phyloP scores from a whole-genome alignment of 768 basidiomycete species.

The Pseudohyphozyma bogoriensis region DNA sequence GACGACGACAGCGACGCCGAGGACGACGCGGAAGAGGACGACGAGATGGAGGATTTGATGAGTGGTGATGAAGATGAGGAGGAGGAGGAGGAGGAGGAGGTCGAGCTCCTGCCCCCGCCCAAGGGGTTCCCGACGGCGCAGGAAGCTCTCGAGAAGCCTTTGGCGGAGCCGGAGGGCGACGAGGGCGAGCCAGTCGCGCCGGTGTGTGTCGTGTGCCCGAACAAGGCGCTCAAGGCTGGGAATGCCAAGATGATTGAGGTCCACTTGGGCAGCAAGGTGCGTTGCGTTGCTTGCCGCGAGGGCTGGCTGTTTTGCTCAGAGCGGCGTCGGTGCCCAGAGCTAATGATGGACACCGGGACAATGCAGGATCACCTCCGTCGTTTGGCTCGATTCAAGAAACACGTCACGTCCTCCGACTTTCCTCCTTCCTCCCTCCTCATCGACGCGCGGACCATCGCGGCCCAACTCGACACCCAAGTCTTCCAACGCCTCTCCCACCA shows the following conservation, averaged over 20 bases:
- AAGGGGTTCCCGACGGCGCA: conserved; percentile 16
- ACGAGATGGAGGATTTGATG: not conserved
- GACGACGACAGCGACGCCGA: not conserved
- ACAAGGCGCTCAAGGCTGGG: conserved; percentile 24
- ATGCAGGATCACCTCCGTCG: conserved; percentile 26
- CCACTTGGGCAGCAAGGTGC: conserved; percentile 23
- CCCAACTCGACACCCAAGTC: conserved; percentile 20
- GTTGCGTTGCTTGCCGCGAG: not conserved
- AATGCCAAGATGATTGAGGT: conserved; percentile 24
- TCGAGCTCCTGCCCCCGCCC: conserved; percentile 14
- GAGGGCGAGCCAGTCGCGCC: conserved; percentile 17
- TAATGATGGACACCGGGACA: no score
- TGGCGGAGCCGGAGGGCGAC: conserved; percentile 1
- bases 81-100: conserved; percentile 5
- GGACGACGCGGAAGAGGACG: conserved; percentile 5
- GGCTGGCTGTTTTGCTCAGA: not conserved
- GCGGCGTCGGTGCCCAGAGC: no score
- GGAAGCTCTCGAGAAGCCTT: conserved; percentile 17
- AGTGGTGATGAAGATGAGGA: not conserved
- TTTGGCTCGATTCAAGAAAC: conserved; percentile 14
- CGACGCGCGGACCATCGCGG: conserved; percentile 24
- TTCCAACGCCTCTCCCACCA: conserved; percentile 13
- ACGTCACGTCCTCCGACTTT: conserved; percentile 14
- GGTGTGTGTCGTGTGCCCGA: conserved; percentile 27
- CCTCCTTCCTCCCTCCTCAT: conserved; percentile 2